A percentile compares a stretch with the other conserved stretches of the same genome.
These are phyloP conservation scores for Suhomyces emberorum DNA, from an alignment of 805 yeast species.

Conservation along the genomic window DNA sequence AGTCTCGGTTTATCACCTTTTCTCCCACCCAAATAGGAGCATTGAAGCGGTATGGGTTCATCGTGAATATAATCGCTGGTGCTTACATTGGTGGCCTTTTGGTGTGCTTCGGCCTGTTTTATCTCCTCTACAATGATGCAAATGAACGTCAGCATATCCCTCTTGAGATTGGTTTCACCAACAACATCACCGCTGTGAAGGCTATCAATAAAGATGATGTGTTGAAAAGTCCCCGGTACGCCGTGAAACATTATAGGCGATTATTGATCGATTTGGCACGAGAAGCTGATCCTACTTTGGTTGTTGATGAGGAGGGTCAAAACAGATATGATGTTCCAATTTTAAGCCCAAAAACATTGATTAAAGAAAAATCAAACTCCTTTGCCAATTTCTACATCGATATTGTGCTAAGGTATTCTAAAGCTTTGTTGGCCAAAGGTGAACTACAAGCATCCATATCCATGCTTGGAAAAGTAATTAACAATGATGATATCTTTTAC, in stretches of 20 bases:
- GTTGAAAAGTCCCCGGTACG: slow-evolving; percentile 37
- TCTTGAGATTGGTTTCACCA: slow-evolving; percentile 29
- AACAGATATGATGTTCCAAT: slow-evolving; percentile 34
- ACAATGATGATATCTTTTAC: slow-evolving; percentile 35
- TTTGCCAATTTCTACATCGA: slow-evolving; percentile 44
- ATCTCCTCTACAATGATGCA: slow-evolving; percentile 39
- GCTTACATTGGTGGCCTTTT: slow-evolving; percentile 42
- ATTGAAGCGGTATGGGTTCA: slow-evolving; percentile 27
- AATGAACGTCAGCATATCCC: slow-evolving; percentile 38
- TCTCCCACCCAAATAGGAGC: slow-evolving; percentile 18
- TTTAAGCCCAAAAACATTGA: slow-evolving; percentile 26
- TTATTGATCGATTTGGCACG: slow-evolving; percentile 33
- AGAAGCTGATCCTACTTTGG: slow-evolving; percentile 21
- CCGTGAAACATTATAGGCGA: slow-evolving; percentile 42
- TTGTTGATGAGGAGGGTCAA: slow-evolving; percentile 24
- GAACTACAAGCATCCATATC: slow-evolving; percentile 27
- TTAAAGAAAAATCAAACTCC: slow-evolving; percentile 25
- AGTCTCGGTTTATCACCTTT: slow-evolving; percentile 10
- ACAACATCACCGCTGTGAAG: slow-evolving; percentile 37
- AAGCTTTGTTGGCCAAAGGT: slow-evolving; percentile 41
- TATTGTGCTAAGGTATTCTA: slow-evolving; percentile 39
- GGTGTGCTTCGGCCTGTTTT: slow-evolving; percentile 37
- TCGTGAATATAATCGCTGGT: slow-evolving; percentile 38
- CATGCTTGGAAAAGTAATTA: slow-evolving; percentile 27
- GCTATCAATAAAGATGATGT: slow-evolving; percentile 45